Evolutionary conservation across 192 early-diverging fungal genomes (phyloP).

Genomic region (Chytriomyces sp.): DNA sequence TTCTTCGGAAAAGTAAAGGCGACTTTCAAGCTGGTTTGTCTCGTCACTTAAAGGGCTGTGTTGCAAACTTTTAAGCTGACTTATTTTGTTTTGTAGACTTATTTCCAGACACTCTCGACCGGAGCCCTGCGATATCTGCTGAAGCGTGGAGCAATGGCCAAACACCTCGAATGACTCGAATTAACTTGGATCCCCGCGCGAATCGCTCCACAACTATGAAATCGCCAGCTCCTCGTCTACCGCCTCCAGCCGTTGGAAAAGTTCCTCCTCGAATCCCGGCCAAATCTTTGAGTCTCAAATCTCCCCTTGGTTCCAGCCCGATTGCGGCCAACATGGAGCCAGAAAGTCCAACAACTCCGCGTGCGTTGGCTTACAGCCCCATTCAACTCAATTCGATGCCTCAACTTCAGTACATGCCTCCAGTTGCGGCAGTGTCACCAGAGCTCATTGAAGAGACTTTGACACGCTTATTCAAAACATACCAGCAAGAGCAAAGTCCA

Average conservation of each 20-base stretch:
- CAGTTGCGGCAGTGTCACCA: neutral
- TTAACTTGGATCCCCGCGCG: constrained; percentile 25
- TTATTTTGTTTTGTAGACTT: constrained; percentile 58
- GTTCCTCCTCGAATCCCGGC: neutral
- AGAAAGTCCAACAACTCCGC: neutral
- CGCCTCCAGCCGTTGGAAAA: neutral
- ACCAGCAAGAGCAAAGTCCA: neutral
- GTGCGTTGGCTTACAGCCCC: neutral
- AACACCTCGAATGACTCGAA: constrained; percentile 3
- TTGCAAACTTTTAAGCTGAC: neutral
- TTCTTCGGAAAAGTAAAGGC: constrained; percentile 75
- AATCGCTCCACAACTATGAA: constrained; percentile 1
- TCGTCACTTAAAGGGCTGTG: neutral
- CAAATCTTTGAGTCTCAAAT: neutral
- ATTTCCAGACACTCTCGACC: constrained; percentile 75
- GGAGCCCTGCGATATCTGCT: constrained; percentile 54
- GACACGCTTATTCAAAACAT: neutral
- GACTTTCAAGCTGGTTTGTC: constrained; percentile 69
- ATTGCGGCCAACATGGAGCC: neutral
- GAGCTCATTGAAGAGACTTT: neutral
- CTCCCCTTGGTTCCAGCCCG: neutral
- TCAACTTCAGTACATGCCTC: neutral
- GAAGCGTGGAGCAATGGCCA: constrained; percentile 64
- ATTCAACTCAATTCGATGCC: neutral
- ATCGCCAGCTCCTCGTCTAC: neutral